Base-by-base conservation (phyloP, 148 eudicot species). In the Cornus florida region DNA sequence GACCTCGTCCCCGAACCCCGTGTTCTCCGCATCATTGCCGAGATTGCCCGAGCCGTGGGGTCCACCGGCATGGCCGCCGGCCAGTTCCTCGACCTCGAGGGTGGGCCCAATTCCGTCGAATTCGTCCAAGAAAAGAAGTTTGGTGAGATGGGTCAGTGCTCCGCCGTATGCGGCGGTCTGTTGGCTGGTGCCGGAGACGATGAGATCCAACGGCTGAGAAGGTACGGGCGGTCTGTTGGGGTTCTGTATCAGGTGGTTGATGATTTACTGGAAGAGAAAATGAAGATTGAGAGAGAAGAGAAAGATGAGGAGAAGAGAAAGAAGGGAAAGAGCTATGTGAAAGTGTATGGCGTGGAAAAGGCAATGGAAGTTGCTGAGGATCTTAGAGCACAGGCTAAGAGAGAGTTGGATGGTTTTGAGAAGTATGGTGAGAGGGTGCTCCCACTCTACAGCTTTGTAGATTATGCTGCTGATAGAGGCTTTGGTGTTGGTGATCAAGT, bases 31-130 rank as follows among this genome's bases (percentile, higher is more conserved):
- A 97, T 94, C 78, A 84, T 94, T 1, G 85, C 93, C 0, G 97
- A 94, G 84, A 94, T 94, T 28, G 98, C 98, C 6, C 84, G 93
- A 64, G 87, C 95, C 7, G 98, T 94, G 77, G 98, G 98, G 80
- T 94, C 98, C 83, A 94, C 97, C 1, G 98, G 98, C 31, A 94
- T 94, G 98, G 97, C 91, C 0, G 98, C 98, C 0, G 98, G 98
- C 50, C 95, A 94, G 82, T 89, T 92, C 72, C 77, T 92, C 24
- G 98, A 92, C 84, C 93, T 94, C 5, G 97, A 94, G 75, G 98
- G 92, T 19, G 92, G 91, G 68, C 89, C 92, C 28, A 86, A 87
- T 41, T 81, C 88, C 0, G 89, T 94, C 24, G 93, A 90, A 73
- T 89, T 89, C 67, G 94, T 91, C 35, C 93, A 91, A 76, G 95